Evolutionary conservation across 1,139 yeast genomes (phyloP).

Genomic region (Petasospora rhodanensis): DNA sequence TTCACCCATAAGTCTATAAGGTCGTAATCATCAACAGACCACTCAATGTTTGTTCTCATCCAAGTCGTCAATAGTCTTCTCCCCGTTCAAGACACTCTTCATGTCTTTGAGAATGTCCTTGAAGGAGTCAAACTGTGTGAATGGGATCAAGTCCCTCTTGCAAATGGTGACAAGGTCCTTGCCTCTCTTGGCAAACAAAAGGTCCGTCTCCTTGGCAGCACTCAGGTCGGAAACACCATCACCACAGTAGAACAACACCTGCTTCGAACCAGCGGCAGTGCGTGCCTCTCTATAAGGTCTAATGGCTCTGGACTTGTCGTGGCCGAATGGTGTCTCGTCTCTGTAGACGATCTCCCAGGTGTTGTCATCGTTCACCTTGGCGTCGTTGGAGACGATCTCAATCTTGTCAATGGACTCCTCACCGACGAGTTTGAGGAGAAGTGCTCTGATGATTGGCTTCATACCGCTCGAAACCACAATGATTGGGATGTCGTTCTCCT

Average conservation of each 20-base stretch:
- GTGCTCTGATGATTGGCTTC: constrained; percentile 82
- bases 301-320: constrained; percentile 85
- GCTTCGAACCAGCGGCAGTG: constrained; percentile 30
- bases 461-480: constrained; percentile 86
- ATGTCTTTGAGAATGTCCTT: constrained; percentile 62
- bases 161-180: constrained; percentile 86
- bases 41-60: constrained; percentile 30
- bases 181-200: constrained; percentile 89
- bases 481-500: constrained; percentile 63
- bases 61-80: constrained; percentile 37
- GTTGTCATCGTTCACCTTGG: constrained; percentile 49
- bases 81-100: constrained; percentile 41
- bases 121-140: constrained; percentile 74
- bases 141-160: constrained; percentile 74
- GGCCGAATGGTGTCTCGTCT: constrained; percentile 88
- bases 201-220: constrained; percentile 93
- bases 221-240: constrained; percentile 95
- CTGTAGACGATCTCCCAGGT: constrained; percentile 82
- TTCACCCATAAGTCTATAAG: too few species aligned
- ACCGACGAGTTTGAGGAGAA: constrained; percentile 72
- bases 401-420: constrained; percentile 66
- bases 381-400: constrained; percentile 80
- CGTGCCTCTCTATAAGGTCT: constrained; percentile 54
- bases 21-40: too few species aligned
- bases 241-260: constrained; percentile 81